Conservation (phyloP, 108 stramenopile genomes). For the Cyclotella sp. region DNA sequence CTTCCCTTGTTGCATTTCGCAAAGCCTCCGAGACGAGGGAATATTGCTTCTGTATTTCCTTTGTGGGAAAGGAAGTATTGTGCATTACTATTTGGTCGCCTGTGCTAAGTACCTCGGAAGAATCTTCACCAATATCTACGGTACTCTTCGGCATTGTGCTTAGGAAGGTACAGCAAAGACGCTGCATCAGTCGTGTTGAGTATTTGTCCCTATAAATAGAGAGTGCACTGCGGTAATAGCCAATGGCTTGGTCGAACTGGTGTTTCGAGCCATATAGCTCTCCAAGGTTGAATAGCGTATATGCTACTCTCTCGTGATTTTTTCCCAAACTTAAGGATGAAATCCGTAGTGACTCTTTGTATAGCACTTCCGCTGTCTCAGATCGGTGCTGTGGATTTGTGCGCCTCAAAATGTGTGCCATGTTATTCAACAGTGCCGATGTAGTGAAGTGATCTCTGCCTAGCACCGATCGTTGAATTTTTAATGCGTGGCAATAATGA, state of each 20-base stretch:
- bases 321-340: conserved; percentile 37
- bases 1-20: conserved; percentile 33
- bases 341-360: conserved; percentile 47
- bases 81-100: conserved; percentile 30
- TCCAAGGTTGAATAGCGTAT: conserved; percentile 36
- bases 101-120: conserved; percentile 30
- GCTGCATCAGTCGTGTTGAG: conserved; percentile 25
- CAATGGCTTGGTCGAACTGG: conserved; percentile 40
- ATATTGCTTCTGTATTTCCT: conserved; percentile 37
- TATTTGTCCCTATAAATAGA: conserved; percentile 39
- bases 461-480: conserved; percentile 44
- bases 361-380: conserved; percentile 34
- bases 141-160: background rate
- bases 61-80: conserved; percentile 7
- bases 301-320: conserved; percentile 43
- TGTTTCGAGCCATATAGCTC: conserved; percentile 34
- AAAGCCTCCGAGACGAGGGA: conserved; percentile 30
- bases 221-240: conserved; percentile 36
- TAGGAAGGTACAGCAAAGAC: conserved; percentile 28
- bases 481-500: conserved; percentile 41
- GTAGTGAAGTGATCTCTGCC: conserved; percentile 42
- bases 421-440: conserved; percentile 29
- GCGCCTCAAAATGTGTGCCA: conserved; percentile 37
- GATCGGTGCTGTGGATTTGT: conserved; percentile 6
- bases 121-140: conserved; percentile 9